Percentiles rank a stretch among this genome's conserved stretches.
Conservation (phyloP, 352 stramenopile species). For the Phytophthora meadii region DNA sequence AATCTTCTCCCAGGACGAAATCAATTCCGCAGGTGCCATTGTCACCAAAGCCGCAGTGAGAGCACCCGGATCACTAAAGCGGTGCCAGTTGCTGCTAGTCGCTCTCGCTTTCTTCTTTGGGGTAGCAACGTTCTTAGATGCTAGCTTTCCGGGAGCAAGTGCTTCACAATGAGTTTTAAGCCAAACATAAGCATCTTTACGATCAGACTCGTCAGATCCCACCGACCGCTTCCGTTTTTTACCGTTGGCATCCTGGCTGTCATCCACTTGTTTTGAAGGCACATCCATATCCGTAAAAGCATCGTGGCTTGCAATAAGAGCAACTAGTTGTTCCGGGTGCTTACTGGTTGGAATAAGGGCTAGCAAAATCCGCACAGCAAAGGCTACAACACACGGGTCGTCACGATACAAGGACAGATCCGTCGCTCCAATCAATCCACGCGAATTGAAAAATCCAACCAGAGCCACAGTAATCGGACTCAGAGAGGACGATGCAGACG, state of each 20-base stretch:
- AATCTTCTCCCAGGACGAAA: constrained; percentile 45
- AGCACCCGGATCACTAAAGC: constrained; percentile 23
- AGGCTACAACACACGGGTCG: constrained; percentile 40
- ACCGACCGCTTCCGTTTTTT: constrained; percentile 37
- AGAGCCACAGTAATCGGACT: constrained; percentile 63
- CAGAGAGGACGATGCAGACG: constrained; percentile 21
- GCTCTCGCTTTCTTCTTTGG: constrained; percentile 30
- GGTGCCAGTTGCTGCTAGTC: constrained; percentile 33
- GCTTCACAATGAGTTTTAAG: constrained; percentile 42
- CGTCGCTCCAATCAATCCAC: constrained; percentile 3
- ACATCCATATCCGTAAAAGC: constrained; percentile 13
- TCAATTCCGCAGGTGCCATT: constrained; percentile 35
- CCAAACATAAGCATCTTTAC: constrained; percentile 45
- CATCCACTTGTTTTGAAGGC: constrained; percentile 5
- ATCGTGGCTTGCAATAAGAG: constrained; percentile 46
- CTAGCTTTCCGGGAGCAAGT: constrained; percentile 19
- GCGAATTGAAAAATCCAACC: constrained; percentile 52
- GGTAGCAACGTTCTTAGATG: not conserved
- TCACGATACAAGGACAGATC: constrained; percentile 31
- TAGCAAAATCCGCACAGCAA: constrained; percentile 52
- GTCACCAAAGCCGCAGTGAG: constrained; percentile 35
- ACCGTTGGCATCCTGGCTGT: constrained; percentile 11
- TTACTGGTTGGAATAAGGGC: constrained; percentile 42
- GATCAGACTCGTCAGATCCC: constrained; percentile 3
- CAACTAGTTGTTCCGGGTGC: constrained; percentile 44